These are phyloP conservation scores for Paecilomyces dactylethromorphus DNA, from an alignment of 2,329 filamentous ascomycete species.

Conservation along the genomic window DNA sequence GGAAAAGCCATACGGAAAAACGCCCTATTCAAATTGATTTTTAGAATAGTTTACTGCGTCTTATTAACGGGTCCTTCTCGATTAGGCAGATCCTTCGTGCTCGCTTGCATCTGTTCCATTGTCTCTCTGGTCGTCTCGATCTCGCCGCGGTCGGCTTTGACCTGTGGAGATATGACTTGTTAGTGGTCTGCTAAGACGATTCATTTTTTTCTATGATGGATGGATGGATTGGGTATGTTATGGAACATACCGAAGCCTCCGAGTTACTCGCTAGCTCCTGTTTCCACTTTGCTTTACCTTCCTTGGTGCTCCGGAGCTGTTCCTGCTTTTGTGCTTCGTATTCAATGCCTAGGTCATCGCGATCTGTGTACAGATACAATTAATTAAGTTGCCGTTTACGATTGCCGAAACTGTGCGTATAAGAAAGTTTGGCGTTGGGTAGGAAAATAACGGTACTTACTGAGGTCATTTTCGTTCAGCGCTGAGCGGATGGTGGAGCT, in stretches of 20 bases:
- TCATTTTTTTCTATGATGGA: background rate
- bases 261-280: conserved; percentile 69
- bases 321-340: conserved; percentile 57
- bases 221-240: background rate
- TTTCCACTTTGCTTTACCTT: conserved; percentile 69
- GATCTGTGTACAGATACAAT: conserved; percentile 23
- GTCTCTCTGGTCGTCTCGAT: conserved; percentile 11
- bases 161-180: conserved; percentile 17
- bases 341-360: conserved; percentile 36
- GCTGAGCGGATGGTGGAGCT: conserved; percentile 17
- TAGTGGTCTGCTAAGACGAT: conserved; percentile 1
- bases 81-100: background rate
- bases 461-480: conserved; percentile 30
- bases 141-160: conserved; percentile 56
- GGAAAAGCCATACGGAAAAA: no score
- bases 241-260: conserved; percentile 61
- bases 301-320: conserved; percentile 41
- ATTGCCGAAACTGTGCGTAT: background rate
- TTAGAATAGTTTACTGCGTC: background rate
- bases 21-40: no score
- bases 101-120: background rate
- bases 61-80: background rate
- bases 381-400: background rate
- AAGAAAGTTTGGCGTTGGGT: background rate
- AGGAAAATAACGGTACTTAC: conserved; percentile 13